Evolutionary conservation across 352 stramenopile genomes (phyloP), one percentile per base, ranked within the genome.

Genomic region (Aphanomyces astaci): DNA sequence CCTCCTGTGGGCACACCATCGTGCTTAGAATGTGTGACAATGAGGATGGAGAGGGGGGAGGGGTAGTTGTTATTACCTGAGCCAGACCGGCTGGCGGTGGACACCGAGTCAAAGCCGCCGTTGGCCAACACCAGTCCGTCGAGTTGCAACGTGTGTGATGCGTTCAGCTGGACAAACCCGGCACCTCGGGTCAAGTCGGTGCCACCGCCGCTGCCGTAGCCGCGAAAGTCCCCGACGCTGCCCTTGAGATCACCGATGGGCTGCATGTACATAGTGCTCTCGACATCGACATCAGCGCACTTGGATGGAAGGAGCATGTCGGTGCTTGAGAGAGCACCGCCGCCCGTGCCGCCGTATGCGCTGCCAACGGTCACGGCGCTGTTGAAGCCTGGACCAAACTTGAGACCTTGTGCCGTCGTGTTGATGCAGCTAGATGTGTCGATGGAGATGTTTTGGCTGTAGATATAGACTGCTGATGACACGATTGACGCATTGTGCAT

Each of bases 311-410:
- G 3, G 11, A 66, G 31, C 9, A 64, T 49, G 7, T 9, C 15
- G 1, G n/a, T n/a, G n/a, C 56, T 57, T 2, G 76, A 79, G 43
- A 95, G 51, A 5, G 83, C 88, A 13, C 79, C 82, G n/a, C 86
- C 86, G 17, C 83, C 86, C 7, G 90, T 79, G 27, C 86, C 86
- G 48, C 84, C 86, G 53, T 93, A 92, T 56, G 76, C 88, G 13
- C 81, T 86, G 1, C 84, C 86, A 65, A 80, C 77, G 5, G 75
- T 73, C 22, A 75, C 73, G 77, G 76, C 88, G 31, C 82, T 89
- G 67, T 91, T 90, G 72, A 86, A 94, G 0, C 86, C 86, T 4
- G 84, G 86, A 1, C 86, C 86, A 27, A 93, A 94, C 64, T 90
- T 89, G 17, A 94, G 74, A 4, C 86, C 86, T 5, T 64, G 67